phyloP scores from a whole-genome alignment of 148 eudicot genomes.

The Suaeda aralocaspica region DNA sequence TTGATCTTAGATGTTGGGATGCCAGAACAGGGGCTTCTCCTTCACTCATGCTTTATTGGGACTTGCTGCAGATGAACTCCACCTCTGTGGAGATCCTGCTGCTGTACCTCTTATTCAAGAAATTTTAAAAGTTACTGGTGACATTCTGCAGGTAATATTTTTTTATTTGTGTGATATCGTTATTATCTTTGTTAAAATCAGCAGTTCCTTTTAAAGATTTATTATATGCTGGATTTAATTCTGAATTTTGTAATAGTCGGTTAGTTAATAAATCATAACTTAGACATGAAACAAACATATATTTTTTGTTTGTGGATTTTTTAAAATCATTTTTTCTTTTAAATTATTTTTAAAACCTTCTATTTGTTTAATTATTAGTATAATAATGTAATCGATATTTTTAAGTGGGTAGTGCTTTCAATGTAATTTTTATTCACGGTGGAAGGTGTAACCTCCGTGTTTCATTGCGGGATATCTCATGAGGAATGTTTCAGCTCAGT shows the following conservation, averaged over 20 bases:
- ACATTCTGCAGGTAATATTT: constrained; percentile 52
- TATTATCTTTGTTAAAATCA: not conserved
- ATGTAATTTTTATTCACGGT: no score
- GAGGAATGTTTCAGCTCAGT: no score
- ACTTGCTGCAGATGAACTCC: constrained; percentile 80
- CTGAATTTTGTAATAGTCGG: not conserved
- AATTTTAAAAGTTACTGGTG: constrained; percentile 80
- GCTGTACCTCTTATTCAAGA: constrained; percentile 83
- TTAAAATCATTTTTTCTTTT: no score
- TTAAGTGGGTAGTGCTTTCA: no score
- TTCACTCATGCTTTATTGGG: constrained; percentile 96
- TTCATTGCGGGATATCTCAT: no score
- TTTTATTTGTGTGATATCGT: not conserved
- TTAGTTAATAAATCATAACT: not conserved
- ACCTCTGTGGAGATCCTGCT: constrained; percentile 94
- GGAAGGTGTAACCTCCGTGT: no score
- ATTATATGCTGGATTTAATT: not conserved
- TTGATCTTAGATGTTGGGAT: constrained; percentile 70
- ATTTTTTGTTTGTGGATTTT: not conserved
- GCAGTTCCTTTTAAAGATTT: not conserved
- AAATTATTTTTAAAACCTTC: no score
- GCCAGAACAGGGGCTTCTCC: constrained; percentile 81
- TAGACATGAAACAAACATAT: not conserved
- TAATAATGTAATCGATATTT: no score
- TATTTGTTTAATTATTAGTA: no score